These are phyloP conservation scores for Scedosporium dehoogii DNA, from an alignment of 2,329 filamentous ascomycete genomes.

Conservation along the genomic window DNA sequence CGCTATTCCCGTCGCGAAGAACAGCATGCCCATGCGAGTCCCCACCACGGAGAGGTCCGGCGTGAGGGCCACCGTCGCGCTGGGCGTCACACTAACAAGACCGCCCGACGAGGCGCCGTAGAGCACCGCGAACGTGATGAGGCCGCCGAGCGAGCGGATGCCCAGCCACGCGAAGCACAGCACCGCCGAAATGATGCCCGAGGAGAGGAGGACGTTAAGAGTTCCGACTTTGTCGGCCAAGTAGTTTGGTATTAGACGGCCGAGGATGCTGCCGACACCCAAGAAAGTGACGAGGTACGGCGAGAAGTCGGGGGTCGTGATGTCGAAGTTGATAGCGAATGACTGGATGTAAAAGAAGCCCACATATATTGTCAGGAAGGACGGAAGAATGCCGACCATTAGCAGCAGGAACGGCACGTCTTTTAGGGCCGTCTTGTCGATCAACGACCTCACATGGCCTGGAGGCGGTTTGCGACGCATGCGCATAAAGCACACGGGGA, in stretches of 20 bases:
- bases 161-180: slow-evolving; percentile 38
- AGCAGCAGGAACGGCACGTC: slow-evolving; percentile 29
- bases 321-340: slow-evolving; percentile 28
- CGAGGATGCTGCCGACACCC: slow-evolving; percentile 34
- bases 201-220: slow-evolving; percentile 27
- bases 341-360: slow-evolving; percentile 38
- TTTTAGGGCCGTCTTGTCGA: slow-evolving; percentile 7
- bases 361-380: slow-evolving; percentile 36
- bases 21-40: slow-evolving; percentile 30
- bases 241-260: slow-evolving; percentile 33
- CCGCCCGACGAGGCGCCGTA: slow-evolving; percentile 37
- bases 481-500: slow-evolving; percentile 28
- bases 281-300: slow-evolving; percentile 33
- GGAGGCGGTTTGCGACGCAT: slow-evolving; percentile 22
- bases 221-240: slow-evolving; percentile 33
- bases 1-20: slow-evolving; percentile 33
- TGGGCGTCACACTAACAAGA: slow-evolving; percentile 31
- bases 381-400: slow-evolving; percentile 24
- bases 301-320: slow-evolving; percentile 22
- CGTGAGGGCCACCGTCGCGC: slow-evolving; percentile 30
- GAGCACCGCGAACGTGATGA: slow-evolving; percentile 30
- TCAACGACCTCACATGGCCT: slow-evolving; percentile 1
- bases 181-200: slow-evolving; percentile 32
- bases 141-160: slow-evolving; percentile 23
- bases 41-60: slow-evolving; percentile 28